A percentile compares a stretch with the other conserved stretches of the same genome.
Evolutionary conservation across 768 basidiomycete species (phyloP).

Genomic region (Suillus cothurnatus): DNA sequence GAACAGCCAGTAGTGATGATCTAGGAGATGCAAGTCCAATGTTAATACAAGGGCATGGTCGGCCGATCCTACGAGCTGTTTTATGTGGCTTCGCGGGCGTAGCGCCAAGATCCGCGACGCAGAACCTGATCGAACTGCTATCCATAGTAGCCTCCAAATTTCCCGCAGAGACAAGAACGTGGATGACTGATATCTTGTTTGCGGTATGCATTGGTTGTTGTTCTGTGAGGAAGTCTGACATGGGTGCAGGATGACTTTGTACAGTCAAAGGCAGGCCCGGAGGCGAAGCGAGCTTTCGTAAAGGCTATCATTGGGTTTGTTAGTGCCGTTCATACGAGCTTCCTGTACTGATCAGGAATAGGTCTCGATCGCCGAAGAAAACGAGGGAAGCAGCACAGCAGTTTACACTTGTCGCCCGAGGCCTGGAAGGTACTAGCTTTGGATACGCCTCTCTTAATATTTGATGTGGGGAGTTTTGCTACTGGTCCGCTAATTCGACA

Average conservation of each 20-base stretch:
- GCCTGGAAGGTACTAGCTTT: constrained; percentile 83
- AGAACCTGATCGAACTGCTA: constrained; percentile 84
- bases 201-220: constrained; percentile 43
- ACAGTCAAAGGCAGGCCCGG: constrained; percentile 67
- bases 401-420: constrained; percentile 82
- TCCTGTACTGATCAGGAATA: constrained; percentile 26
- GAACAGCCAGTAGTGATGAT: constrained; percentile 64
- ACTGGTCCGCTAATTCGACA: neutral
- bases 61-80: constrained; percentile 68
- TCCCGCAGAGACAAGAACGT: constrained; percentile 56
- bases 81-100: constrained; percentile 81
- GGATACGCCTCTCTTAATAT: constrained; percentile 74
- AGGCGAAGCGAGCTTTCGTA: constrained; percentile 79
- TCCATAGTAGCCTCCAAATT: constrained; percentile 63
- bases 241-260: constrained; percentile 68
- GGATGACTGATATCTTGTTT: constrained; percentile 76
- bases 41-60: constrained; percentile 58
- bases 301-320: constrained; percentile 69
- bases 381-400: constrained; percentile 86
- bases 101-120: constrained; percentile 80
- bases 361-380: constrained; percentile 70
- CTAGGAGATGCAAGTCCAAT: constrained; percentile 57
- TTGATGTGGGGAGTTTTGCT: constrained; percentile 29
- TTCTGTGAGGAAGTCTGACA: constrained; percentile 8
- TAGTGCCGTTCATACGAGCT: neutral